Evolutionary conservation across 148 eudicot genomes (phyloP).

Genomic region (Chenopodium suecicum): DNA sequence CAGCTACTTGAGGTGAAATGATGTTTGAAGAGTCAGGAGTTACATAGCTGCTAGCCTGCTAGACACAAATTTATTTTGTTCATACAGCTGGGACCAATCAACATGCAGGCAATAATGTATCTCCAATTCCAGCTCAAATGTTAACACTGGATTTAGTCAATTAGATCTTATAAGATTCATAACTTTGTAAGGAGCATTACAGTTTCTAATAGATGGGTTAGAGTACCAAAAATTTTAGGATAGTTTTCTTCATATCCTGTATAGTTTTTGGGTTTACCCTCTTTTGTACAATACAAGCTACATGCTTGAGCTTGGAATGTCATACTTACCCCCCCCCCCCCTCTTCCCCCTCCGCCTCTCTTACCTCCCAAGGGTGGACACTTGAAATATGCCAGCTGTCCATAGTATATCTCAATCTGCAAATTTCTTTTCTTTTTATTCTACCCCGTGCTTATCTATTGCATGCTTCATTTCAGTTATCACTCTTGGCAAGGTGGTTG

Average conservation of each 20-base stretch:
- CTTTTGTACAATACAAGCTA: not conserved
- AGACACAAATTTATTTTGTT: no score
- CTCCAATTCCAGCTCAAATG: no score
- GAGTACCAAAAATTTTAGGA: not conserved
- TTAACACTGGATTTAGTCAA: no score
- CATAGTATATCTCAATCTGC: not conserved
- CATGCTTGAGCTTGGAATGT: not conserved
- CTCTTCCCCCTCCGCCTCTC: not conserved
- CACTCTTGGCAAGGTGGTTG: constrained; percentile 57
- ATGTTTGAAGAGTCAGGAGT: no score
- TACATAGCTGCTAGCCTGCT: no score
- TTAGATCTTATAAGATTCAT: not conserved
- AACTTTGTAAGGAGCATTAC: not conserved
- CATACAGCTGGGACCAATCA: no score
- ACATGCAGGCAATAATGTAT: no score
- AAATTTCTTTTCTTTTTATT: not conserved
- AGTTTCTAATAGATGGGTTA: not conserved
- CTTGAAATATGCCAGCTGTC: no score
- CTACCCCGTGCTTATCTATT: not conserved
- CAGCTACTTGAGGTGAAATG: no score
- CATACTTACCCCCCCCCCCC: not conserved
- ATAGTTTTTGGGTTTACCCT: not conserved
- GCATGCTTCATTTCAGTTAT: constrained; percentile 41
- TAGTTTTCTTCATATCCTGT: not conserved
- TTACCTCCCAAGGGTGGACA: no score